Evolutionary conservation across 2,329 filamentous ascomycete genomes (phyloP).

Genomic region (Cercospora nicotianae): DNA sequence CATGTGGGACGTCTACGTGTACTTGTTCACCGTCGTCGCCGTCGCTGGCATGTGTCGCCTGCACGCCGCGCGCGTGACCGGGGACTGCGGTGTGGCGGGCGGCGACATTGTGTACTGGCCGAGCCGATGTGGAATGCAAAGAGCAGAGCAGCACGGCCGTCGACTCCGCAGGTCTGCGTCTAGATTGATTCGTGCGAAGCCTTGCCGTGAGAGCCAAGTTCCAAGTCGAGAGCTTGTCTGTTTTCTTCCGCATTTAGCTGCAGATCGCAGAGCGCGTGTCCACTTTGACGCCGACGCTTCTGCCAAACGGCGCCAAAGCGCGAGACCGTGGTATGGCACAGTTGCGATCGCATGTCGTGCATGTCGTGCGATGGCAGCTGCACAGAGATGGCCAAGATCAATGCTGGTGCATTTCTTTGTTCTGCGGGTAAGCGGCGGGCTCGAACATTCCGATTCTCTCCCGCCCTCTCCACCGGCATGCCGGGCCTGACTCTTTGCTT

Average conservation of each 20-base stretch:
- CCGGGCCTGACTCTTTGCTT: background rate
- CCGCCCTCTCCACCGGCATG: background rate
- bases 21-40: background rate
- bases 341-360: background rate
- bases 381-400: background rate
- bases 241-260: background rate
- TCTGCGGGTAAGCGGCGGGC: background rate
- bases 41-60: background rate
- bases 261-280: background rate
- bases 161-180: background rate
- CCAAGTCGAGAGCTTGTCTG: background rate
- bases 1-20: conserved; percentile 8
- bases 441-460: background rate
- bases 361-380: background rate
- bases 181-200: background rate
- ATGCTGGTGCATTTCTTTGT: background rate
- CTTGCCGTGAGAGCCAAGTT: background rate
- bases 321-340: background rate
- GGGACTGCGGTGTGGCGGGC: background rate
- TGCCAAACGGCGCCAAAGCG: background rate
- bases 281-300: background rate
- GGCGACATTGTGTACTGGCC: background rate
- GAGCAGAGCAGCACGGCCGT: background rate
- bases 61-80: background rate
- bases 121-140: conserved; percentile 7